phyloP scores from a whole-genome alignment of 148 eudicot species.

The Polygonum aviculare region DNA sequence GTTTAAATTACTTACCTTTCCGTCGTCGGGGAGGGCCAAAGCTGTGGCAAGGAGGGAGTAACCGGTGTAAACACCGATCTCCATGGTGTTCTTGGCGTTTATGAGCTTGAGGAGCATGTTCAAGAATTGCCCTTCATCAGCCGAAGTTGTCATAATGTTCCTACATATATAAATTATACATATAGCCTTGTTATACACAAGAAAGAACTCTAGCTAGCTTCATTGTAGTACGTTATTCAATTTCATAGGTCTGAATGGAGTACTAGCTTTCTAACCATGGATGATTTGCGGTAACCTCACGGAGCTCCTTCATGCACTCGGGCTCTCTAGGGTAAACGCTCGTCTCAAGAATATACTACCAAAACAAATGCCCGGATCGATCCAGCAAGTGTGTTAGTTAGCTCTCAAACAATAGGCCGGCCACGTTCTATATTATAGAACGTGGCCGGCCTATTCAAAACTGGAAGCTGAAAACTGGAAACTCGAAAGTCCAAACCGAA shows the following conservation, averaged over 20 bases:
- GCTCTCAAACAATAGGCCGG: background rate
- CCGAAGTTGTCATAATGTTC: slow-evolving; percentile 30
- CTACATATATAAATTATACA: background rate
- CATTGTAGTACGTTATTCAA: background rate
- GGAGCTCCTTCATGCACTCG: slow-evolving; percentile 77
- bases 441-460: no score
- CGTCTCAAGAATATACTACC: slow-evolving; percentile 84
- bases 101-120: slow-evolving; percentile 23
- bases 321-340: slow-evolving; percentile 91
- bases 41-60: slow-evolving; percentile 35
- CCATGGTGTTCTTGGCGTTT: slow-evolving; percentile 31
- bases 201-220: no score
- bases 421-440: no score
- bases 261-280: slow-evolving; percentile 37
- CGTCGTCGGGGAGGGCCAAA: slow-evolving; percentile 28
- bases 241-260: background rate
- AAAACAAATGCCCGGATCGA: background rate
- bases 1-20: slow-evolving; percentile 9
- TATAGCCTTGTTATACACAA: no score
- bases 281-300: slow-evolving; percentile 86
- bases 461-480: background rate
- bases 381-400: background rate
- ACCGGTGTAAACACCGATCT: slow-evolving; percentile 35
- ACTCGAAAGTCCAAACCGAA: slow-evolving; percentile 1
- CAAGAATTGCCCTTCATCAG: slow-evolving; percentile 31